Base-by-base conservation (phyloP, 345 rosid species). In the Moricandia moricandioides region DNA sequence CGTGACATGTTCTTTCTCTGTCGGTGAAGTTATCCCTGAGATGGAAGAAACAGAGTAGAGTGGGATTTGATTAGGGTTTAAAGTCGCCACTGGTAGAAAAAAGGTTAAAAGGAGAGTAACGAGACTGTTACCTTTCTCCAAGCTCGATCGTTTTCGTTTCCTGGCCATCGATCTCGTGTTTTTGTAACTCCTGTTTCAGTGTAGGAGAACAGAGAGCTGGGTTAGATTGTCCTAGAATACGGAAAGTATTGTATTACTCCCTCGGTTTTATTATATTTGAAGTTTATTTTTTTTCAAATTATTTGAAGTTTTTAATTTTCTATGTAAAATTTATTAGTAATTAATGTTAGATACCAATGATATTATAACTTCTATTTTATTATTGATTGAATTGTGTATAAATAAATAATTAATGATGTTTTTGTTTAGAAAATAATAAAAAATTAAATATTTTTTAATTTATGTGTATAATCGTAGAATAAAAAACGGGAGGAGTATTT, bases 121-220 rank as follows among this genome's bases (percentile, higher is more conserved):
- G 51, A 13, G 52, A 13, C n/a, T 39, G 51, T 51, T 31, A 73
- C 72, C 39, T 74, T 59, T 59, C 21, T 67, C 68, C 52, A 47
- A 45, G 30, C 67, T 52, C 4, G 72, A 74, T 67, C 72, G 61
- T 74, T 47, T 74, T 43, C 51, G 51, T 43, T 43, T 43, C 12
- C 60, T 59, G n/a, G 18, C 1, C 62, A 74, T 74, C 12, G 35
- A 6, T 60, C 7, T 24, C 14, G 47, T 51, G 51, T 34, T 30
- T 47, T 43, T 13, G 10, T 35, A 57, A 51, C 47, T 63, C 39
- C 55, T 52, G 30, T n/a, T 55, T 35, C 51, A 72, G 5, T 43
- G 16, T 43, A 8, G 37, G 37, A 11, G 45, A 39, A 43, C 6
- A 13, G 16, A n/a, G 17, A 47, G 18, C 52, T 47, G 18, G 17